These are phyloP conservation scores for Hamamelis virginiana DNA, from an alignment of 164 flowering plant genomes.

Conservation along the genomic window DNA sequence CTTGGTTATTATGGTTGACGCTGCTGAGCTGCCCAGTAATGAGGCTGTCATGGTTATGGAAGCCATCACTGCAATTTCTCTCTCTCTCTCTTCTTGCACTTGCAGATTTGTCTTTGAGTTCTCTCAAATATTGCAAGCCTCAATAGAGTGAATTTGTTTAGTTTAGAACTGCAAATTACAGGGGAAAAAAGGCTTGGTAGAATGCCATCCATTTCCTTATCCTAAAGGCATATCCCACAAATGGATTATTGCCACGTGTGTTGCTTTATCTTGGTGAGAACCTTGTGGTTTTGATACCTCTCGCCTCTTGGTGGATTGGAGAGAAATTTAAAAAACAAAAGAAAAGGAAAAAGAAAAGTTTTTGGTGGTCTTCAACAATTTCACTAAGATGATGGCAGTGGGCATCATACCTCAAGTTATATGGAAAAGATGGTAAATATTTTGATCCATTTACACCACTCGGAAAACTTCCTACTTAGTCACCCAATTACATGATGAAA, in stretches of 20 bases:
- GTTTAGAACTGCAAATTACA: not conserved
- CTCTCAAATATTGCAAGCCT: not conserved
- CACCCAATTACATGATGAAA: no score
- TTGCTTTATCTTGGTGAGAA: conserved; percentile 28
- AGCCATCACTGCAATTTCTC: conserved; percentile 41
- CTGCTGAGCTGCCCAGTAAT: conserved; percentile 34
- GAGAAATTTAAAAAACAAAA: no score
- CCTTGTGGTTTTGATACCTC: conserved; percentile 12
- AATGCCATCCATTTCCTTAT: conserved; percentile 38
- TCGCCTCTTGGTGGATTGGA: not conserved
- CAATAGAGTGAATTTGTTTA: not conserved
- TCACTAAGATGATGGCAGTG: no score
- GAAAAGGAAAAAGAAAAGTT: no score
- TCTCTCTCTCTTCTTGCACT: conserved; percentile 1
- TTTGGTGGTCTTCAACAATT: no score
- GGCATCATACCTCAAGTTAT: no score
- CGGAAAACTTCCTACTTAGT: no score
- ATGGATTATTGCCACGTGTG: conserved; percentile 42
- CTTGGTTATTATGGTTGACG: conserved; percentile 22
- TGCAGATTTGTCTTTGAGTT: not conserved
- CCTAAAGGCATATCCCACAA: conserved; percentile 27
- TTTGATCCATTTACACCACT: no score
- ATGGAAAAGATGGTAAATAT: no score
- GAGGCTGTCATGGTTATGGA: conserved; percentile 66
- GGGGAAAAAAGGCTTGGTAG: not conserved